A percentile compares a stretch with the other conserved stretches of the same genome.
Evolutionary conservation across 2,329 filamentous ascomycete species (phyloP).

Genomic region (Aspergillus fructus): DNA sequence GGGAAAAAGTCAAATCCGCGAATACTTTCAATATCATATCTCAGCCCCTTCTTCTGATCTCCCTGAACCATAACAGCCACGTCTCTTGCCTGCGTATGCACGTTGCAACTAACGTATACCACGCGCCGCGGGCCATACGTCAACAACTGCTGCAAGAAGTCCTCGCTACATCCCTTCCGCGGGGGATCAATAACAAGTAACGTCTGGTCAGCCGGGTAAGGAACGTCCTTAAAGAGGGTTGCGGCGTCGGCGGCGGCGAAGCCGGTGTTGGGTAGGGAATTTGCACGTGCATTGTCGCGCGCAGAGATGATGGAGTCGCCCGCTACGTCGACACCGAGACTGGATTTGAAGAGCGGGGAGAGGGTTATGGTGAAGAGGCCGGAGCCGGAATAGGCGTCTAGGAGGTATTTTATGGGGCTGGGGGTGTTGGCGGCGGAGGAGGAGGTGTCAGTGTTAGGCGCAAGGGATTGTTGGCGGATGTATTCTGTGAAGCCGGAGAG

Average conservation of each 20-base stretch:
- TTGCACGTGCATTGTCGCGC: constrained; percentile 72
- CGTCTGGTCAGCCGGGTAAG: constrained; percentile 75
- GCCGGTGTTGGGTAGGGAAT: constrained; percentile 71
- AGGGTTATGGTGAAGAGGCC: constrained; percentile 97
- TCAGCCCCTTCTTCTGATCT: constrained; percentile 33
- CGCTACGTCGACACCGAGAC: constrained; percentile 88
- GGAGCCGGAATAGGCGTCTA: constrained; percentile 96
- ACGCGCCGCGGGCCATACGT: constrained; percentile 74
- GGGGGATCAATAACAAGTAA: constrained; percentile 97
- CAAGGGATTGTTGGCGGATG: constrained; percentile 74
- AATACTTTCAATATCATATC: constrained; percentile 86
- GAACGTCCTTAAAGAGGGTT: constrained; percentile 74
- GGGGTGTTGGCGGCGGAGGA: constrained; percentile 24
- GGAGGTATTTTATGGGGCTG: constrained; percentile 72
- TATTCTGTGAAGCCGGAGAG: constrained; percentile 82
- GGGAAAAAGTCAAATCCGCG: constrained; percentile 97
- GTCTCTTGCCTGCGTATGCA: constrained; percentile 94
- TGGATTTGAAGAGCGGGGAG: constrained; percentile 73
- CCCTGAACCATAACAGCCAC: constrained; percentile 84
- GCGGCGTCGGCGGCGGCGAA: constrained; percentile 90
- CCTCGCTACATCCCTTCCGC: constrained; percentile 86
- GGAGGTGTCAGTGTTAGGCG: constrained; percentile 55
- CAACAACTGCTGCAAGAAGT: constrained; percentile 79
- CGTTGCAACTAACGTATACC: constrained; percentile 95
- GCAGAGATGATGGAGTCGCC: constrained; percentile 75